Evolutionary conservation across 257 asterid species (phyloP).

Genomic region (Misopates orontium): DNA sequence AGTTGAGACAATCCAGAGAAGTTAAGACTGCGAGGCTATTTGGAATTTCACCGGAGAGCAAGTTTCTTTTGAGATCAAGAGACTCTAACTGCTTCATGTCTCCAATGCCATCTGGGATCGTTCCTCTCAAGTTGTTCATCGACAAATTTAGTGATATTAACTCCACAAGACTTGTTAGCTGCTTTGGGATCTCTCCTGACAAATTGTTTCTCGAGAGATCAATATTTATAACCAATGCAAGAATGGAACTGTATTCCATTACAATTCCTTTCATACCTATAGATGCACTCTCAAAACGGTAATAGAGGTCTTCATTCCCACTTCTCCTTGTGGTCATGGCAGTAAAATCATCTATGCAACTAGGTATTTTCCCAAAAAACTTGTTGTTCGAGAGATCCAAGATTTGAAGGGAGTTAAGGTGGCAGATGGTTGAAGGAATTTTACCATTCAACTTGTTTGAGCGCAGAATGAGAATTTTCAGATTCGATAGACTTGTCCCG

Average conservation of each 20-base stretch:
- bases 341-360: neutral
- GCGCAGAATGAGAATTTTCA: conserved; percentile 5
- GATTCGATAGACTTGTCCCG: neutral
- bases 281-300: too few relatives aligned
- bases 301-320: too few relatives aligned
- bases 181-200: conserved; percentile 1
- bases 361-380: conserved; percentile 4
- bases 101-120: too few relatives aligned
- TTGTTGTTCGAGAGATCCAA: conserved; percentile 7
- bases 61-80: too few relatives aligned
- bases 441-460: neutral
- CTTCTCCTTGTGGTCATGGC: too few relatives aligned
- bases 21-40: too few relatives aligned
- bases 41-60: too few relatives aligned
- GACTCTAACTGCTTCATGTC: too few relatives aligned
- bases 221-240: too few relatives aligned
- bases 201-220: neutral
- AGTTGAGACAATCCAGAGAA: too few relatives aligned
- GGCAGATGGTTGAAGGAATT: neutral
- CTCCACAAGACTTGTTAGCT: neutral
- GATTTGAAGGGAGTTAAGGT: neutral
- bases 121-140: neutral
- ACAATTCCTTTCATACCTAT: too few relatives aligned
- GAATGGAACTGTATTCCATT: too few relatives aligned
- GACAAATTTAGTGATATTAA: conserved; percentile 1